These are phyloP conservation scores for Penicillium rolfsii DNA, from an alignment of 2,329 filamentous ascomycete genomes.

Conservation along the genomic window DNA sequence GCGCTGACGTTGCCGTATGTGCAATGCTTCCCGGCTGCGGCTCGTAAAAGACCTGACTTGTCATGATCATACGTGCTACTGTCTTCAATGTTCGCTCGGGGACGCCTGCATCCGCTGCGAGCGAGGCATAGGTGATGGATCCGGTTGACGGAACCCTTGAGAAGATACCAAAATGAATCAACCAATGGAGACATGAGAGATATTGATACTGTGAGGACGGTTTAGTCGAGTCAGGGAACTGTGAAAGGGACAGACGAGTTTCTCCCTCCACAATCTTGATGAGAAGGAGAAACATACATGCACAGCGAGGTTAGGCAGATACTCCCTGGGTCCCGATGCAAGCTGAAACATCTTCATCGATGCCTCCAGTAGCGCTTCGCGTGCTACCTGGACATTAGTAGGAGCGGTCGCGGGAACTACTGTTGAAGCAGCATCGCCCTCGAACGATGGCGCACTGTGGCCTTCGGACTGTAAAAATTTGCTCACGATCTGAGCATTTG, in stretches of 20 bases:
- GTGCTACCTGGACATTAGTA: background rate
- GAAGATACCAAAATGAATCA: background rate
- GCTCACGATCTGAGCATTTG: background rate
- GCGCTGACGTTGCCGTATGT: background rate
- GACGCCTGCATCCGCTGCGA: background rate
- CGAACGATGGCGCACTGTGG: background rate
- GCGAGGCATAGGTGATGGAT: background rate
- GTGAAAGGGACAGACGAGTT: background rate
- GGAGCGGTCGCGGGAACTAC: background rate
- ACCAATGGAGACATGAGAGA: background rate
- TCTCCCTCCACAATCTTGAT: background rate
- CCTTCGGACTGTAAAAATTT: background rate
- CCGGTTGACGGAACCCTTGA: background rate
- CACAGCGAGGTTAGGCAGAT: background rate
- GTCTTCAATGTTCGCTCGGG: background rate
- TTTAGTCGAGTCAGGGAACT: background rate
- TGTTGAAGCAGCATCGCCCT: background rate
- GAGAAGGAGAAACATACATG: background rate
- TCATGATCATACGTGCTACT: conserved; percentile 3
- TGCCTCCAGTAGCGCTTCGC: background rate
- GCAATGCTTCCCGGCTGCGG: background rate
- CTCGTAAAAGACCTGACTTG: background rate
- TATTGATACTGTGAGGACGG: background rate
- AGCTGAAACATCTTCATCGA: background rate
- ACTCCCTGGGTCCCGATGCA: background rate